Evolutionary conservation across 2,329 filamentous ascomycete species (phyloP), one percentile per base, ranked within the genome.

Genomic region (Monilinia laxa): DNA sequence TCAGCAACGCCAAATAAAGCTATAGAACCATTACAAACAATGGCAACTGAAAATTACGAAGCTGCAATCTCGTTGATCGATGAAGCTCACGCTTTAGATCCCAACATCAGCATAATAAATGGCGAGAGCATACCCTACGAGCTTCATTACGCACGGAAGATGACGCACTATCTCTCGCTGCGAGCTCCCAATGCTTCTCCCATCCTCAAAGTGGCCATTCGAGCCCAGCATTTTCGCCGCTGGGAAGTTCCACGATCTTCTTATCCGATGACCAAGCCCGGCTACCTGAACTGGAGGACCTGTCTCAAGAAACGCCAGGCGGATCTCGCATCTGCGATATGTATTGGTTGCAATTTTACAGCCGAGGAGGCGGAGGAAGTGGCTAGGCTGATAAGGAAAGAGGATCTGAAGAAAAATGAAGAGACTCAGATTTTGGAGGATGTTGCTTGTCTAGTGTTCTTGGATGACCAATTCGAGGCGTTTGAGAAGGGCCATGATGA

Each of bases 401-500:
- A 95, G 76, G 87, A 87, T 65, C 79, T 96, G 71, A 83, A 82
- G 74, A 79, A 80, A 64, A 84, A 87, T 67, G 81, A 83, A 68
- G 89, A 92, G 76, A 87, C 89, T 65, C 90, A 94, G 80, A 83
- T 86, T 9, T 81, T 96, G 69, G 92, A 96, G 80, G 92, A 96
- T 79, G 90, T 92, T 56, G 92, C 92, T 3, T 96, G 92, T 75
- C 79, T 96, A 65, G 92, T 96, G 38, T 96, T 96, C 76, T 79
- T 96, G 71, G 92, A 95, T 76, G 91, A 94, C 76, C 90, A 95
- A 75, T 90, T 96, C 70, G 92, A 93, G 73, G 85, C 84, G 62
- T 96, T 95, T 78, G 89, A 92, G 81, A 82, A 77, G 71, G 90
- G 93, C 38, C 83, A 88, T 64, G 90, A 92, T 74, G 90, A 94